Evolutionary conservation across 768 basidiomycete species (phyloP).

Genomic region (Botryobasidium botryosum): DNA sequence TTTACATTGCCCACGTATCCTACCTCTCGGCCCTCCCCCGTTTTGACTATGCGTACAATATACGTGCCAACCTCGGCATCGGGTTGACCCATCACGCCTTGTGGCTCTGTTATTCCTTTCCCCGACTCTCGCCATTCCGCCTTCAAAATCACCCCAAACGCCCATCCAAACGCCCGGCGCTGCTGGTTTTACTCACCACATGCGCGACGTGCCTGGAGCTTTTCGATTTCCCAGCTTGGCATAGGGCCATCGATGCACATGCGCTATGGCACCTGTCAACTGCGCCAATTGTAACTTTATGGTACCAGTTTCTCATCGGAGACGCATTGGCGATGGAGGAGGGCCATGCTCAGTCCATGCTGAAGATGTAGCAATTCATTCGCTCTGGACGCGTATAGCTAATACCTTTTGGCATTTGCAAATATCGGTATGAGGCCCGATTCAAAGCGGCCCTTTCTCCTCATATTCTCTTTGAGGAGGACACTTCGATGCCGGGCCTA

Average conservation of each 20-base stretch:
- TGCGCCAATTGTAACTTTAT: conserved; percentile 51
- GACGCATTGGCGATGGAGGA: conserved; percentile 53
- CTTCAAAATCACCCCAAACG: conserved; percentile 19
- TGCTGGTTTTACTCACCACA: conserved; percentile 54
- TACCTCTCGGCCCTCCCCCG: conserved; percentile 62
- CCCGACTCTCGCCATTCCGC: conserved; percentile 30
- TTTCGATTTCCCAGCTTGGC: conserved; percentile 75
- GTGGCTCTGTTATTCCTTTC: conserved; percentile 63
- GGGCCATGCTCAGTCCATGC: too few relatives aligned
- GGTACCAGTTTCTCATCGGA: conserved; percentile 72
- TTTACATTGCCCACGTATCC: conserved; percentile 52
- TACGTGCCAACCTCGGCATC: conserved; percentile 59
- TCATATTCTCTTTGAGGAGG: too few relatives aligned
- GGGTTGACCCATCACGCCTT: conserved; percentile 65
- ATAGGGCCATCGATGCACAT: conserved; percentile 73
- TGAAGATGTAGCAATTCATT: too few relatives aligned
- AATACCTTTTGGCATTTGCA: too few relatives aligned
- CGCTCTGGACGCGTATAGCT: too few relatives aligned
- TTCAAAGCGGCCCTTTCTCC: too few relatives aligned
- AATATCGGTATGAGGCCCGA: too few relatives aligned
- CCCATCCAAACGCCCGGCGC: conserved; percentile 28
- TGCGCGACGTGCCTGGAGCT: conserved; percentile 66
- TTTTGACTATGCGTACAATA: conserved; percentile 92
- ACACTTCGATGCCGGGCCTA: too few relatives aligned
- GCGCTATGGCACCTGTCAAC: conserved; percentile 86